Conservation (phyloP, 2,329 filamentous ascomycete genomes). For the Trichophyton rubrum region DNA sequence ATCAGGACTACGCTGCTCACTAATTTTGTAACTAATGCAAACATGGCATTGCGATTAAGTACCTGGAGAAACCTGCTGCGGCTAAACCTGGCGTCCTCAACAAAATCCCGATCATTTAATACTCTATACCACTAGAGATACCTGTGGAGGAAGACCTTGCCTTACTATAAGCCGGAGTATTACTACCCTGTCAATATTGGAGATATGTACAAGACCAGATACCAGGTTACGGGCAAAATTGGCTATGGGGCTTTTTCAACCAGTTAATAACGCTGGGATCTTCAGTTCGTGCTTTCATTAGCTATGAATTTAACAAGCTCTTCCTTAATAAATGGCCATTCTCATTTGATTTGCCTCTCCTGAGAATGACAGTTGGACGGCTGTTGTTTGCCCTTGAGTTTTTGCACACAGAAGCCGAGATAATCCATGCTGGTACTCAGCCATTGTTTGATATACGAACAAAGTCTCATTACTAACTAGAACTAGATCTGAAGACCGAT, state of each 20-base stretch:
- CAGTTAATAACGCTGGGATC: neutral
- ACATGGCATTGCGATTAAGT: too few species aligned
- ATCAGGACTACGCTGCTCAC: too few species aligned
- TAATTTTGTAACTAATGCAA: too few species aligned
- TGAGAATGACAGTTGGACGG: constrained; percentile 15
- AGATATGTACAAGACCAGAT: neutral
- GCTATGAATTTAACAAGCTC: neutral
- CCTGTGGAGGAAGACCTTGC: neutral
- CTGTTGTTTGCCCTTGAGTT: constrained; percentile 20
- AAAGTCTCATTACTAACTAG: neutral
- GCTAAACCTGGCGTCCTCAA: too few species aligned
- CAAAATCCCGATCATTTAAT: too few species aligned
- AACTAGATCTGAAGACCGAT: constrained; percentile 21
- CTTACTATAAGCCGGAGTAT: neutral
- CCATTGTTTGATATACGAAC: neutral
- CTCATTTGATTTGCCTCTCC: constrained; percentile 14
- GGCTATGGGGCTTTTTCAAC: neutral
- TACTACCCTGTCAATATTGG: neutral
- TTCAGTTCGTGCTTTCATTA: neutral
- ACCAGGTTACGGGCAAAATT: neutral
- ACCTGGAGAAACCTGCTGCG: too few species aligned
- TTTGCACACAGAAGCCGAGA: constrained; percentile 18
- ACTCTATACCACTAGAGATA: neutral
- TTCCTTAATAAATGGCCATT: neutral
- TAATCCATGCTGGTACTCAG: constrained; percentile 20